Evolutionary conservation across 176 grass and related monocot species (phyloP).

Genomic region (Triticum turgidum): DNA sequence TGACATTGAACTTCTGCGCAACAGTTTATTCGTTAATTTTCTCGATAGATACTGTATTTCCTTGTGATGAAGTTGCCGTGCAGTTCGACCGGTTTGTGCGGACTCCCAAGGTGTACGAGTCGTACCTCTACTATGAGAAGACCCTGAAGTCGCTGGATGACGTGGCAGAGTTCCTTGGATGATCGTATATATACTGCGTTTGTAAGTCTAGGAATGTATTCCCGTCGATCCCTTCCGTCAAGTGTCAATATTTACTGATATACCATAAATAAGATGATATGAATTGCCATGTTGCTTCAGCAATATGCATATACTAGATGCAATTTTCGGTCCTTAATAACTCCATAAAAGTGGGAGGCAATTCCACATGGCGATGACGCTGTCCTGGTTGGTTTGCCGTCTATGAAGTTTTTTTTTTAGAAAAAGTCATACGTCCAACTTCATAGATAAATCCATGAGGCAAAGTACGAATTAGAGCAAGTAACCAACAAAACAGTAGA

Average conservation of each 20-base stretch:
- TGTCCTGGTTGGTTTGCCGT: too few species aligned
- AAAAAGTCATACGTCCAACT: too few species aligned
- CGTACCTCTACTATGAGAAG: slow-evolving; percentile 93
- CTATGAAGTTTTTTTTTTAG: too few species aligned
- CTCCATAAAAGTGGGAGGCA: too few species aligned
- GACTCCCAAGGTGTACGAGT: slow-evolving; percentile 83
- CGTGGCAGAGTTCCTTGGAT: slow-evolving; percentile 57
- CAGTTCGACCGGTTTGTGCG: slow-evolving; percentile 80
- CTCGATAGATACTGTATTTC: background rate
- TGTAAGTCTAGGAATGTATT: background rate
- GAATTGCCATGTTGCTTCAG: background rate
- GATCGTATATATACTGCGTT: slow-evolving; percentile 10
- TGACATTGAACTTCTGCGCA: background rate
- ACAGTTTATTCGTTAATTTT: background rate
- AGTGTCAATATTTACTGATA: background rate
- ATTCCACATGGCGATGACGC: too few species aligned
- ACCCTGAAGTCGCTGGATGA: slow-evolving; percentile 87
- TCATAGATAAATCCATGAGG: too few species aligned
- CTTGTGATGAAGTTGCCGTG: background rate
- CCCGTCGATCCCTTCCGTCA: background rate
- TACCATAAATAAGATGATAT: background rate
- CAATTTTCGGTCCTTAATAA: background rate
- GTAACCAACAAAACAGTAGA: too few species aligned
- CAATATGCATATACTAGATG: background rate
- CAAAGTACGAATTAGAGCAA: too few species aligned